A percentile compares a stretch with the other conserved stretches of the same genome.
phyloP scores from a whole-genome alignment of 345 rosid genomes.

The Rhizophora mangle region DNA sequence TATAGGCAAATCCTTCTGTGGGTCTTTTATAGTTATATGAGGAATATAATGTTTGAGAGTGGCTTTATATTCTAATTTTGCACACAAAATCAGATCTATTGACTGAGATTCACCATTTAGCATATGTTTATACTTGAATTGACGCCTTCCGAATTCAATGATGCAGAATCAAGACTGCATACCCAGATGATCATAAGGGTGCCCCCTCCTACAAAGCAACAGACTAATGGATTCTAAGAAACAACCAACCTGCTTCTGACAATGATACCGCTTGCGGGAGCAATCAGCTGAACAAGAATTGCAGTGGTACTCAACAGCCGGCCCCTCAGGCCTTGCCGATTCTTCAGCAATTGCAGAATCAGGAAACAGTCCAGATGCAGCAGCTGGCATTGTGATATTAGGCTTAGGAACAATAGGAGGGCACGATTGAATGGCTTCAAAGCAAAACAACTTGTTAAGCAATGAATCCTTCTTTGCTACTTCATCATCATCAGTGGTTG shows the following conservation, averaged over 20 bases:
- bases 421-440: constrained; percentile 54
- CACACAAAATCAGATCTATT: no score
- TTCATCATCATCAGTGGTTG: constrained; percentile 36
- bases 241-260: constrained; percentile 83
- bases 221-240: constrained; percentile 9
- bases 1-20: no score
- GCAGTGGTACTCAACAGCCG: constrained; percentile 94
- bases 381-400: constrained; percentile 46
- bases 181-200: background rate
- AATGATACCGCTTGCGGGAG: constrained; percentile 97
- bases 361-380: constrained; percentile 60
- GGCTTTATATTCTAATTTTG: no score
- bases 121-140: background rate
- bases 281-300: constrained; percentile 99
- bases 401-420: constrained; percentile 45
- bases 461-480: constrained; percentile 42
- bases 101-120: background rate
- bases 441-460: constrained; percentile 68
- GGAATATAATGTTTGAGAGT: no score
- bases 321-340: constrained; percentile 69
- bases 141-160: background rate
- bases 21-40: no score
- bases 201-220: background rate
- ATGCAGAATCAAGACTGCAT: background rate
- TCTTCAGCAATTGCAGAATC: constrained; percentile 79